These are phyloP conservation scores for Didymella exigua DNA, from an alignment of 2,329 filamentous ascomycete species.

Conservation along the genomic window DNA sequence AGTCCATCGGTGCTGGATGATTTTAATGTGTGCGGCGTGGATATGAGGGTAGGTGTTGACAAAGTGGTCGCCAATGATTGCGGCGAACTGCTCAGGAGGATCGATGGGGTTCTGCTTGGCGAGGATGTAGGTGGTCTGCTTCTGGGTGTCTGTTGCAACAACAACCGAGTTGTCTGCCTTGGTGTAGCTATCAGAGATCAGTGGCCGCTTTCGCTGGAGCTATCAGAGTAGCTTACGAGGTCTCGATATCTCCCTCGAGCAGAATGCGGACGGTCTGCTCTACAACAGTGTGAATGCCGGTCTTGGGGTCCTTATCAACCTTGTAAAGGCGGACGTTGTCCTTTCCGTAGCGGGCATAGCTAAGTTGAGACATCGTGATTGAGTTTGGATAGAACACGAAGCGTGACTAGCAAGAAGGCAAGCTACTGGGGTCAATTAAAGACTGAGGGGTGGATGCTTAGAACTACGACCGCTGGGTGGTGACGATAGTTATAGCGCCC, in stretches of 20 bases:
- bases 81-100: constrained; percentile 89
- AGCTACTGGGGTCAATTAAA: constrained; percentile 7
- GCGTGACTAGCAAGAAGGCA: not conserved
- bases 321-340: constrained; percentile 99
- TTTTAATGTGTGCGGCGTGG: constrained; percentile 77
- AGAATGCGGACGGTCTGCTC: constrained; percentile 96
- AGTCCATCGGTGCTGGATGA: constrained; percentile 88
- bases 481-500: constrained; percentile 38
- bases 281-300: constrained; percentile 80
- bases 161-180: constrained; percentile 91
- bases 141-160: constrained; percentile 96
- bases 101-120: constrained; percentile 92
- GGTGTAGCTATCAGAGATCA: constrained; percentile 71
- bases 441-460: constrained; percentile 17
- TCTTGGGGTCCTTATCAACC: constrained; percentile 78
- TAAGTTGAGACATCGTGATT: constrained; percentile 54
- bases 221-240: constrained; percentile 62
- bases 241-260: constrained; percentile 89
- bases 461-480: constrained; percentile 22
- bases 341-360: constrained; percentile 79
- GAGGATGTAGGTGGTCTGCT: constrained; percentile 88
- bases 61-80: constrained; percentile 86
- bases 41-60: constrained; percentile 88
- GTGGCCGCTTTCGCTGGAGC: not conserved
- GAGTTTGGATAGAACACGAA: not conserved